Evolutionary conservation across 2,329 filamentous ascomycete species (phyloP), one percentile per base, ranked within the genome.

Genomic region (Decorospora gaudefroyi): DNA sequence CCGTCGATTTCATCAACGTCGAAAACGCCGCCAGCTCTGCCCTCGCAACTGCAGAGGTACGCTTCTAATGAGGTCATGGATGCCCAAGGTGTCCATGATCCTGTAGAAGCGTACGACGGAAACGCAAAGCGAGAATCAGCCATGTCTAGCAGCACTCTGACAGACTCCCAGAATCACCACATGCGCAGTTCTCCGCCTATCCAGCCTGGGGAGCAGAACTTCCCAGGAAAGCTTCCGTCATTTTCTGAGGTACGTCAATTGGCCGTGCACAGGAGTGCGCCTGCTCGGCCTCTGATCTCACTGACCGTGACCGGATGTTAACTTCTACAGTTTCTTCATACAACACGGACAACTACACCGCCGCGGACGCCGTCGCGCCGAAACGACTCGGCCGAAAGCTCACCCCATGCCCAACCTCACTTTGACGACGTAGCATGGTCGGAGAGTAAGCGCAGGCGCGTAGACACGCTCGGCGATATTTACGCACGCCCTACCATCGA

Each of bases 121-220:
- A 9, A 34, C 19, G 26, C 18, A 13, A 4, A 25, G 15, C 15
- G 18, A 34, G 11, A 37, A 5, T 28, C 16, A 17, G 16, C 12
- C 10, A 12, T 10, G 12, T 16, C 37, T 25, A 39, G 22, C 37
- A 46, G 8, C 22, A 31, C 21, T 51, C 53, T 56, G 42, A 56
- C 47, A 21, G 32, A 34, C 18, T 15, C n/a, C 32, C 65, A 69
- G 63, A 60, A 48, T 31, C 61, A 60, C 25, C 54, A 61, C 37
- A 50, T 58, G 27, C 59, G 65, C 23, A 57, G 59, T 27, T 67
- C 66, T n/a, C 66, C 66, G 6, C 66, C 66, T 4, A 53, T 67
- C 3, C 66, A 69, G 42, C 59, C 61, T 2, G 62, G 62, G 23
- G 66, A 69, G 49, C 61, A 63, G 19, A 53, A 40, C 9, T 52